phyloP scores from a whole-genome alignment of 208 protist genomes.

The Acanthamoeba rhysodes region DNA sequence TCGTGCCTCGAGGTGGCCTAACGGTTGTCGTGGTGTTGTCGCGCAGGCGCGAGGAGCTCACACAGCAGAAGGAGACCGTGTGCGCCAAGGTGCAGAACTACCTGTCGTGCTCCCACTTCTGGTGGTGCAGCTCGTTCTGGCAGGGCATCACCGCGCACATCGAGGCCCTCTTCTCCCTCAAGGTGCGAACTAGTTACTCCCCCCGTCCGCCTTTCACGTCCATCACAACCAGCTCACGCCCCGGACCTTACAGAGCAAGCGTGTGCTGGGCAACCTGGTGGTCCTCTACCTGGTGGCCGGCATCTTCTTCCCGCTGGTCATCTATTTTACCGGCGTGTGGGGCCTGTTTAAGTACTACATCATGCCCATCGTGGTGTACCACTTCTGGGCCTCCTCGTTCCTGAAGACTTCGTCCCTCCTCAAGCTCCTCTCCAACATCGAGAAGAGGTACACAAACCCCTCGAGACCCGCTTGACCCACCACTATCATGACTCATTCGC shows the following conservation, averaged over 20 bases:
- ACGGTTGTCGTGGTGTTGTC: background rate
- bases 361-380: slow-evolving; percentile 83
- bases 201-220: background rate
- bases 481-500: background rate
- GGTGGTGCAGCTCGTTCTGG: slow-evolving; percentile 76
- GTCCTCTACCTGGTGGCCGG: slow-evolving; percentile 74
- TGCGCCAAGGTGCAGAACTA: slow-evolving; percentile 49
- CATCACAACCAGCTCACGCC: background rate
- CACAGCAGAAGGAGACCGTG: slow-evolving; percentile 70
- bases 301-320: slow-evolving; percentile 80
- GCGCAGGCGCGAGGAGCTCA: slow-evolving; percentile 66
- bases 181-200: background rate
- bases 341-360: slow-evolving; percentile 84
- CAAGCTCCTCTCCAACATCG: slow-evolving; percentile 62
- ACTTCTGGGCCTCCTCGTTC: slow-evolving; percentile 85
- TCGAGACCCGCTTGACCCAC: background rate
- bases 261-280: slow-evolving; percentile 62
- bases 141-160: slow-evolving; percentile 77
- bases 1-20: too few relatives aligned
- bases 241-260: slow-evolving; percentile 54
- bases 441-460: background rate
- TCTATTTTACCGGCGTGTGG: slow-evolving; percentile 82
- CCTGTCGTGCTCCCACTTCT: slow-evolving; percentile 56
- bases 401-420: slow-evolving; percentile 76
- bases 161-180: slow-evolving; percentile 60